Base-by-base conservation (phyloP, 2,329 filamentous ascomycete genomes). In the Bimuria novae-zelandiae region DNA sequence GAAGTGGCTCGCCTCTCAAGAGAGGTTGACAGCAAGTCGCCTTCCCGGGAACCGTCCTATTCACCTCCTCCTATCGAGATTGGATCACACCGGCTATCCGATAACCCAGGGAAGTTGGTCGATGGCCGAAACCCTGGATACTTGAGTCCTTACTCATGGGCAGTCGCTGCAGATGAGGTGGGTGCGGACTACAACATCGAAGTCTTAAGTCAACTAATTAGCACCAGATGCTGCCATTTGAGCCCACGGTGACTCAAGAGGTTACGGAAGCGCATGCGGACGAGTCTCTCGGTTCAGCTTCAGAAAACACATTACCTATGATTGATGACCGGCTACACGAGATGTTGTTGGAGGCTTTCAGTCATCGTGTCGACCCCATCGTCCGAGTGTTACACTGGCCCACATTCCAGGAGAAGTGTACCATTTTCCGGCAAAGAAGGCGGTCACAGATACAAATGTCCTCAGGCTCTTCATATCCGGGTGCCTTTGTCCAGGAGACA, bases 121-220 rank as follows among this genome's bases (percentile, higher is more conserved):
- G 37, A 54, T 4, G 55, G 49, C 3, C 30, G 41, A 21, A 25
- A 47, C 25, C 43, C 56, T 10, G 54, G 47, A 33, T 64, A 64
- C 42, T 47, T 64, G 35, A 60, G 62, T 40, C 60, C 62, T 11
- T 59, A 49, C 37, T 64, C 62, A 17, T 64, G 62, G 62, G 60
- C 56, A 6, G 39, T 51, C n/a, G 50, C 59, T 14, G 47, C 62
- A 14, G 60, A 58, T 53, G 55, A 61, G 51, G 61, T 63, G 17
- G 17, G 52, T 57, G 44, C 16, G 6, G 10, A 14, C 14, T n/a
- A 3, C 17, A 25, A 37, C 22, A 4, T 25, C 36, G 14, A 29
- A 33, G 23, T 3, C 14, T 12, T 19, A 36, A 8, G 23, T 14
- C 14, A 22, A n/a, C 44, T 47, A 21, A 47, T 21, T 1, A 17